phyloP scores from a whole-genome alignment of 495 filamentous ascomycete species.

The Talaromyces stipitatus region DNA sequence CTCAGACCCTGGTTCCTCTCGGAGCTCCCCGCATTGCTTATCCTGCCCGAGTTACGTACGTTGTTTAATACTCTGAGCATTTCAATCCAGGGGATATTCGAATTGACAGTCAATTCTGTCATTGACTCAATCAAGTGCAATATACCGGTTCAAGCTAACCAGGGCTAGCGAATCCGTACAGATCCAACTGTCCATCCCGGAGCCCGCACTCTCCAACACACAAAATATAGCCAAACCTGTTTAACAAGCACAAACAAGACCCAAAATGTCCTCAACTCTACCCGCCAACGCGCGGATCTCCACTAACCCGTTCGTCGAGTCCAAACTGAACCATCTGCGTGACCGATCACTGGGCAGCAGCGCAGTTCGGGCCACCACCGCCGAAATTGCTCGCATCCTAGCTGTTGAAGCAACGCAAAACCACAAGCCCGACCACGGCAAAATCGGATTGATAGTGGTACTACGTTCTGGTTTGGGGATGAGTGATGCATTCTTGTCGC shows the following conservation, averaged over 20 bases:
- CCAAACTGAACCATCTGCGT: constrained; percentile 16
- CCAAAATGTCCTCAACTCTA: not conserved
- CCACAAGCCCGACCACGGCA: constrained; percentile 6
- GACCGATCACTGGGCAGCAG: constrained; percentile 15
- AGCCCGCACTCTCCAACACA: not conserved
- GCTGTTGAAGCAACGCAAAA: constrained; percentile 6
- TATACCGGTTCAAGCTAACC: not conserved
- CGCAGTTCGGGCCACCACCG: constrained; percentile 17
- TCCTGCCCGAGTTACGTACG: not conserved
- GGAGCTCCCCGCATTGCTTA: constrained; percentile 3
- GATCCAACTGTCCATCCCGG: not conserved
- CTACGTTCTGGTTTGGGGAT: constrained; percentile 25
- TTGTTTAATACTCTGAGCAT: not conserved
- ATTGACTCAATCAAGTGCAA: not conserved
- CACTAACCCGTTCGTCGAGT: constrained; percentile 8
- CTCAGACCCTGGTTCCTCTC: not conserved
- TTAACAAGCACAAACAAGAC: not conserved
- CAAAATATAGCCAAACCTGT: not conserved
- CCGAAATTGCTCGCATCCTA: constrained; percentile 12
- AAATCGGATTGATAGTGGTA: constrained; percentile 20
- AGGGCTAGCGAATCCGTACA: not conserved
- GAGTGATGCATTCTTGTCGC: constrained; percentile 18
- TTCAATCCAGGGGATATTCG: not conserved
- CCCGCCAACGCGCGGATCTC: constrained; percentile 9
- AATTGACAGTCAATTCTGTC: not conserved